These are phyloP conservation scores for Fomitopsis pinicola DNA, from an alignment of 1,284 basidiomycete genomes.

Conservation along the genomic window DNA sequence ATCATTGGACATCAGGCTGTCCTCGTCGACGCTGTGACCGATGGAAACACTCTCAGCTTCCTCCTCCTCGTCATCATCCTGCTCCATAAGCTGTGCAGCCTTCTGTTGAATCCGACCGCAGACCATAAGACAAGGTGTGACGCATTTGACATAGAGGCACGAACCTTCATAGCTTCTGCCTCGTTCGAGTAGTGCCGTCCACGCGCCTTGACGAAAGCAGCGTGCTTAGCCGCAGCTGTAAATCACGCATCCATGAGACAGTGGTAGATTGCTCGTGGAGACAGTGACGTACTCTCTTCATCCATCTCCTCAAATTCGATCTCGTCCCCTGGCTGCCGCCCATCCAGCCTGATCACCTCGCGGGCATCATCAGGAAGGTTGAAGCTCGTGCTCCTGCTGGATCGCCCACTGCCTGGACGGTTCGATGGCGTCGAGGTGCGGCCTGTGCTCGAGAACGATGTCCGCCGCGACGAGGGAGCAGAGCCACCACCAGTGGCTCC, in stretches of 20 bases:
- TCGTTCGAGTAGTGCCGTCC: slow-evolving; percentile 89
- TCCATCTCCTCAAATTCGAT: slow-evolving; percentile 81
- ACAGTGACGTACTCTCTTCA: slow-evolving; percentile 62
- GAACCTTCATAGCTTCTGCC: slow-evolving; percentile 87
- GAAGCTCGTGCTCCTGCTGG: slow-evolving; percentile 81
- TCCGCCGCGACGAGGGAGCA: slow-evolving; percentile 71
- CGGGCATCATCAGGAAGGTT: slow-evolving; percentile 69
- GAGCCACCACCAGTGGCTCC: slow-evolving; percentile 45
- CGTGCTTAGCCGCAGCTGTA: slow-evolving; percentile 75
- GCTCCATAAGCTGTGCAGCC: slow-evolving; percentile 58
- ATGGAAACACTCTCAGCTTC: slow-evolving; percentile 18
- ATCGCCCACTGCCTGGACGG: slow-evolving; percentile 55
- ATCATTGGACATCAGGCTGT: slow-evolving; percentile 26
- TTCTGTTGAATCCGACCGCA: slow-evolving; percentile 36
- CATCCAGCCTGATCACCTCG: slow-evolving; percentile 43
- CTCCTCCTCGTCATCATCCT: slow-evolving; percentile 67
- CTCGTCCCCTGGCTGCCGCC: slow-evolving; percentile 44
- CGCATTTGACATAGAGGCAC: slow-evolving; percentile 3
- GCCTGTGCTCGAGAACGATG: slow-evolving; percentile 69
- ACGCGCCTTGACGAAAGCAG: slow-evolving; percentile 77
- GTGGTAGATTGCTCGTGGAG: not conserved
- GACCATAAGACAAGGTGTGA: not conserved
- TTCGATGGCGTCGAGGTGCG: slow-evolving; percentile 44
- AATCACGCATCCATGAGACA: not conserved
- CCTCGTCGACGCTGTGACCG: slow-evolving; percentile 24